A percentile compares a stretch with the other conserved stretches of the same genome.
phyloP scores from a whole-genome alignment of 1,284 basidiomycete species.

The Schizophyllum commune region DNA sequence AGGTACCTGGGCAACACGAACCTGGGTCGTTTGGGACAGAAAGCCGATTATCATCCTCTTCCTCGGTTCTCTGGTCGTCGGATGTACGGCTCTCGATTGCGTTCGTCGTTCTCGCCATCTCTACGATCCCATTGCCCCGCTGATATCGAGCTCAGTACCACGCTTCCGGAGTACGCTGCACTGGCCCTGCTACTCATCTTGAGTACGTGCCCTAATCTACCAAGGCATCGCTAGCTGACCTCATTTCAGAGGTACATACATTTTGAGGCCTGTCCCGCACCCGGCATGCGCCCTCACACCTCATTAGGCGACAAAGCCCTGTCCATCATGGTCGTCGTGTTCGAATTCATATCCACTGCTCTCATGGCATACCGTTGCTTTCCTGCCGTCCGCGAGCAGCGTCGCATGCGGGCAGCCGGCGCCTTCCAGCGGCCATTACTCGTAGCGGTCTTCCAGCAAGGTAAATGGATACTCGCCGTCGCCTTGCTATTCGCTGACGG shows the following conservation, averaged over 20 bases:
- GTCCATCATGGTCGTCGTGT: conserved; percentile 21
- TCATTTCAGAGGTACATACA: conserved; percentile 4
- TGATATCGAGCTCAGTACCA: conserved; percentile 7
- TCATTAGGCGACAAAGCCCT: conserved; percentile 4
- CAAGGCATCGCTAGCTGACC: background rate
- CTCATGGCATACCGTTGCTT: conserved; percentile 18
- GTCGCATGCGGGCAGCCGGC: conserved; percentile 5
- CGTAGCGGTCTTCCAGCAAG: conserved; percentile 15
- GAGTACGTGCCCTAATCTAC: conserved; percentile 5
- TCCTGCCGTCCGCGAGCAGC: conserved; percentile 14
- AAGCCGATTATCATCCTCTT: conserved; percentile 16
- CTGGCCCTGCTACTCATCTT: conserved; percentile 10
- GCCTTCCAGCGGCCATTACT: conserved; percentile 7
- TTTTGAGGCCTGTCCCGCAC: background rate
- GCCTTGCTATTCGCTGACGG: background rate
- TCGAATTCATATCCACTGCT: conserved; percentile 19
- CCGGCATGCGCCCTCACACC: background rate
- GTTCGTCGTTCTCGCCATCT: conserved; percentile 13
- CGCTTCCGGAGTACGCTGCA: conserved; percentile 12
- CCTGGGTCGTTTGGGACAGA: conserved; percentile 20
- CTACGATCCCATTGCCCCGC: background rate
- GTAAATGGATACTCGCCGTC: conserved; percentile 4
- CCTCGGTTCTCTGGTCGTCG: conserved; percentile 17
- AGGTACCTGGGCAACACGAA: conserved; percentile 21
- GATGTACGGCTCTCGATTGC: conserved; percentile 22